phyloP scores from a whole-genome alignment of 495 filamentous ascomycete genomes.

The Bacidia gigantensis region DNA sequence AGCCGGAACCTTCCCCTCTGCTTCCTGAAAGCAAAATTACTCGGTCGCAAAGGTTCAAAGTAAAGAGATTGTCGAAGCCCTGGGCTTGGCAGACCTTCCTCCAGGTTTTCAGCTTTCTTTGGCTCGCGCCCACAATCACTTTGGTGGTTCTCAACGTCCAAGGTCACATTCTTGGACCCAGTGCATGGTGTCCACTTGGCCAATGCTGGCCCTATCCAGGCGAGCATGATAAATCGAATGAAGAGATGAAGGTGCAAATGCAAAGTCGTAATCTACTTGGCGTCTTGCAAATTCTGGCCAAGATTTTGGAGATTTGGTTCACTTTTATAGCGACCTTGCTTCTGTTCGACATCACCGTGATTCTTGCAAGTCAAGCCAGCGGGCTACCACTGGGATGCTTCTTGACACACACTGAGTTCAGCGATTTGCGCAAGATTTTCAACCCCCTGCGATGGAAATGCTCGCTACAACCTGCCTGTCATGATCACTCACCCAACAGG shows the following conservation, averaged over 20 bases:
- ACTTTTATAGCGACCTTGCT: constrained; percentile 16
- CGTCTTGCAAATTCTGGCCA: constrained; percentile 19
- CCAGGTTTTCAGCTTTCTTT: no score
- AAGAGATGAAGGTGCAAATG: constrained; percentile 9
- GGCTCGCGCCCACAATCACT: constrained; percentile 16
- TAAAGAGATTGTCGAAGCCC: no score
- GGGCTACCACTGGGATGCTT: constrained; percentile 18
- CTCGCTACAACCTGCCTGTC: constrained; percentile 1
- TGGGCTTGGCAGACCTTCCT: no score
- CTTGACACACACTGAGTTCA: constrained; percentile 16
- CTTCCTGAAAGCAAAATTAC: no score
- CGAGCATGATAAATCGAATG: background rate
- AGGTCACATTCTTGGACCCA: constrained; percentile 14
- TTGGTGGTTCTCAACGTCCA: constrained; percentile 17
- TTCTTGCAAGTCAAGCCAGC: constrained; percentile 10
- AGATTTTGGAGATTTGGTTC: constrained; percentile 21
- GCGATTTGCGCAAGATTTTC: constrained; percentile 12
- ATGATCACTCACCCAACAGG: background rate
- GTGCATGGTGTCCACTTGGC: constrained; percentile 15
- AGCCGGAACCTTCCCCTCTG: no score
- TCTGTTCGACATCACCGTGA: constrained; percentile 15
- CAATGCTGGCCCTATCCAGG: constrained; percentile 5
- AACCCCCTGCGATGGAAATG: constrained; percentile 16
- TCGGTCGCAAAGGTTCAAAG: no score
- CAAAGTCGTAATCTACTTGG: constrained; percentile 16